phyloP scores from a whole-genome alignment of 306 rosid genomes.

The Quercus cerris region DNA sequence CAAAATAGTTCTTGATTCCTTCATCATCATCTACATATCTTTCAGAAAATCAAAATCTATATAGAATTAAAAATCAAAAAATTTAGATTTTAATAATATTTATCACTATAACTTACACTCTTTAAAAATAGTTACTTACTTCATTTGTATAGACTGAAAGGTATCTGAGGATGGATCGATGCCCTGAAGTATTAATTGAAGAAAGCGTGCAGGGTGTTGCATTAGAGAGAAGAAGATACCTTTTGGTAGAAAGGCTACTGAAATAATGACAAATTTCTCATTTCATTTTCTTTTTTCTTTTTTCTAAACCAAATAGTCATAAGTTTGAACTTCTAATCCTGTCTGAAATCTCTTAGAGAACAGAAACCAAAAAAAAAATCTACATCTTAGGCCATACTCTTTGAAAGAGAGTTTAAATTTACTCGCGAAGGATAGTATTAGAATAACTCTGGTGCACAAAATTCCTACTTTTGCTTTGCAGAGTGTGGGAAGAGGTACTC shows the following conservation, averaged over 20 bases:
- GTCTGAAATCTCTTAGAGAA: no score
- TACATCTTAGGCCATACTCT: no score
- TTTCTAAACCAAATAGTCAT: no score
- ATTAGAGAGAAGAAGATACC: background rate
- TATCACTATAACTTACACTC: background rate
- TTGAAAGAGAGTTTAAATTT: no score
- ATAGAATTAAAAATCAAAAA: background rate
- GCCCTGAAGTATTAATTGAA: constrained; percentile 42
- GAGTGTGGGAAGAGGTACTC: no score
- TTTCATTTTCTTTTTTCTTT: no score
- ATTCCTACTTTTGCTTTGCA: no score
- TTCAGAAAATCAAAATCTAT: background rate
- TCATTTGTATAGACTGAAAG: constrained; percentile 69
- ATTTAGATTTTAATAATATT: background rate
- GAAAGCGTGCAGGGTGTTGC: background rate
- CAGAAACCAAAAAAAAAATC: no score
- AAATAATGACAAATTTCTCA: no score
- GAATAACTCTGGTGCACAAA: no score
- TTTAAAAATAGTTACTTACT: constrained; percentile 38
- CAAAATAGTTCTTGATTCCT: constrained; percentile 75
- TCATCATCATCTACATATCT: constrained; percentile 80
- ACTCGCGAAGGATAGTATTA: no score
- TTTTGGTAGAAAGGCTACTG: background rate
- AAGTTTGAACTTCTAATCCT: no score
- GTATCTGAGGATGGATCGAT: constrained; percentile 56